Base-by-base conservation (phyloP, 2,329 filamentous ascomycete species). In the Orbilia brochopaga region DNA sequence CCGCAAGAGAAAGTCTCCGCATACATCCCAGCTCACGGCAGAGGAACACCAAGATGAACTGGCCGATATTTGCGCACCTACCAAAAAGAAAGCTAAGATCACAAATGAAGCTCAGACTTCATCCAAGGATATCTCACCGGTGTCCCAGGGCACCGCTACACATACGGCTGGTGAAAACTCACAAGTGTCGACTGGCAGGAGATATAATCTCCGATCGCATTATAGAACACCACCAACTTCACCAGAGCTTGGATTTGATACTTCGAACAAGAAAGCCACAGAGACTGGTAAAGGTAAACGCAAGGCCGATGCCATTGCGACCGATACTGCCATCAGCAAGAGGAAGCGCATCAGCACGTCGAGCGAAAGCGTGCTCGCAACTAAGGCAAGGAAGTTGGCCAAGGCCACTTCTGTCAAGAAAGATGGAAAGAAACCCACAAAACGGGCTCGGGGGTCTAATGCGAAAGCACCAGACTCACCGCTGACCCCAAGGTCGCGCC, bases 171-270 rank as follows among this genome's bases (percentile, higher is more conserved):
- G 59, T 5, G 53, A 44, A 51, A 58, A 70, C 15, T 70, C 66
- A 15, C 66, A 70, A 42, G 40, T 7, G 2, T 70, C 66, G 17
- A 64, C 66, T 4, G 21, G 23, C 23, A 51, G 55, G 40, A 70
- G 66, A 54, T 70, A 70, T 40, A 70, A 70, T 19, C 55, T 70
- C n/a, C 66, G 66, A 17, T 70, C 66, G 2, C 66, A 70, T 21
- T 70, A 60, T 13, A 35, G 66, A 55, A 70, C 66, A 30, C 66
- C 66, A 19, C 66, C 66, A 13, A 70, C 66, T 10, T 70, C 66
- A 13, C 66, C 66, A 35, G 66, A 70, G 19, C 60, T 63, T 19
- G 24, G 21, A 13, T 17, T 21, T 1, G 50, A 44, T 15, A 11
- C 37, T 21, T 32, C 42, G 37, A 4, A 27, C 2, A 59, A 46